Conservation (phyloP, 257 asterid species). For the Przewalskia tangutica region DNA sequence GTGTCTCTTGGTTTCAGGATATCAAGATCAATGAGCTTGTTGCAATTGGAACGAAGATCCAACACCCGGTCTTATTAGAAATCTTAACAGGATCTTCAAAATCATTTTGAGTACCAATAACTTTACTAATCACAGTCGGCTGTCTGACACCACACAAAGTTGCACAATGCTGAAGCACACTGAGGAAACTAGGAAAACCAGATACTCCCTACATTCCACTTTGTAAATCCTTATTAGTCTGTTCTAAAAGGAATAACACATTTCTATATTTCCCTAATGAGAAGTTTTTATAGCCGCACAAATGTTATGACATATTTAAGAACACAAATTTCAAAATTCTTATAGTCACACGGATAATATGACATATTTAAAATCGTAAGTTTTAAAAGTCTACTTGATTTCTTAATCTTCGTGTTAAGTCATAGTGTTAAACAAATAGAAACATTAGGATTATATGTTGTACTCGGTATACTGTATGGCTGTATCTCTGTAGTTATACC, state of each 20-base stretch:
- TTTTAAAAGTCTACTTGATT: too few species aligned
- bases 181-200: too few species aligned
- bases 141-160: not conserved
- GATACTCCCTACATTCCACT: not conserved
- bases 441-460: not conserved
- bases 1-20: too few species aligned
- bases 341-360: not conserved
- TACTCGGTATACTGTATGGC: not conserved
- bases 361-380: too few species aligned
- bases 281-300: not conserved
- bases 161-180: not conserved
- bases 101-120: not conserved
- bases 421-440: not conserved
- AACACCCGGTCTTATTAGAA: not conserved
- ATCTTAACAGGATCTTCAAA: not conserved
- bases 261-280: not conserved
- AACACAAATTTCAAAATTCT: not conserved
- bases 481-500: not conserved
- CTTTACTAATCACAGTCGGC: not conserved
- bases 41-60: too few species aligned
- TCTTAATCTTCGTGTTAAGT: not conserved
- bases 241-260: not conserved
- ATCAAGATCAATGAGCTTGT: too few species aligned
- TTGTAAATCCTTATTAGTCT: not conserved
- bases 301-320: too few species aligned